Evolutionary conservation across 306 rosid genomes (phyloP).

Genomic region (Vicia villosa): DNA sequence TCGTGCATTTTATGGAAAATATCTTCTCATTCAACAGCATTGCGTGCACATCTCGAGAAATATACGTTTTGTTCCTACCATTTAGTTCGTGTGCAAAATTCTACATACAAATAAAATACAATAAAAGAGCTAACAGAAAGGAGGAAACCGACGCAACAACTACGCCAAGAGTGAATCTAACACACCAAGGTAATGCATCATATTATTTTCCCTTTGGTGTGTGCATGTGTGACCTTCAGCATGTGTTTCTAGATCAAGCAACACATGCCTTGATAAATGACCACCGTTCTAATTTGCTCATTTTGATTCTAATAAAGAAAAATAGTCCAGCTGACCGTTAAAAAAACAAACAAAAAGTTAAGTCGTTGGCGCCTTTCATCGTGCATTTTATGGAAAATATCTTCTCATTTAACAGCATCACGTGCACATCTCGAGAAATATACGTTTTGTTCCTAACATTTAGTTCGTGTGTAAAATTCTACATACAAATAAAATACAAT

Average conservation of each 20-base stretch:
- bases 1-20: background rate
- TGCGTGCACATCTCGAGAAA: background rate
- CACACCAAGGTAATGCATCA: background rate
- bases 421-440: background rate
- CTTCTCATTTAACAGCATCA: background rate
- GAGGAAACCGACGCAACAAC: background rate
- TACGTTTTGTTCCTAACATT: background rate
- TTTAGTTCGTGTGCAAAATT: background rate
- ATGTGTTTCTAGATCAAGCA: background rate
- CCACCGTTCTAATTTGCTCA: background rate
- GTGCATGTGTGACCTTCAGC: background rate
- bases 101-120: background rate
- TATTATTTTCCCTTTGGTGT: background rate
- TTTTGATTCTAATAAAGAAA: background rate
- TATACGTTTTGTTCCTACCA: background rate
- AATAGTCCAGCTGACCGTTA: background rate
- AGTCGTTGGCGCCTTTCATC: background rate
- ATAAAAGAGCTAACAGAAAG: background rate
- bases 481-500: background rate
- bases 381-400: constrained; percentile 1
- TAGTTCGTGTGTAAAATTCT: background rate
- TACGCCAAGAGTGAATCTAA: background rate
- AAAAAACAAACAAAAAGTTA: background rate
- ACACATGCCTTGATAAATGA: background rate
- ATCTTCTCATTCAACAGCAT: background rate